Evolutionary conservation across 148 eudicot genomes (phyloP), one percentile per base, ranked within the genome.

Genomic region (Diospyros lotus): DNA sequence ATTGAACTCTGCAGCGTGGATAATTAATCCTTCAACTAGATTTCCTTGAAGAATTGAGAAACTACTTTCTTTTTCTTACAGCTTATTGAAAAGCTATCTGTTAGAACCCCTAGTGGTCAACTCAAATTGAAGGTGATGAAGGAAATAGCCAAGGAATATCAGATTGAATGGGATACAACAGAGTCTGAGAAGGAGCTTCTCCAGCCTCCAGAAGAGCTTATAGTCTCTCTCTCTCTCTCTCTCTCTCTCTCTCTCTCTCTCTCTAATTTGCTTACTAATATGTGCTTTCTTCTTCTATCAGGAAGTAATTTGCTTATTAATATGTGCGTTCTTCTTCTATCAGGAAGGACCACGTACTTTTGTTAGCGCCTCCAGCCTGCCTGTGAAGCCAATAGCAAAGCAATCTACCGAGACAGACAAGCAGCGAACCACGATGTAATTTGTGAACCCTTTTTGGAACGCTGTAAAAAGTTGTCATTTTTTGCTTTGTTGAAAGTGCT

Each of bases 101-200:
- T 87, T 55, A 87, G 82, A 82, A 80, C 88, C 67, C 90, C 90
- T 54, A 71, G 81, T 79, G 90, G 90, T 65, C 84, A 82, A 82
- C 71, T 81, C 4, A 87, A 87, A 73, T 50, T 87, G 75, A 84
- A 85, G 75, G 87, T 95, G 58, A 80, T 95, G 91, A 95, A 95
- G 84, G 98, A 95, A 79, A 95, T 95, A 82, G 97, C 98, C 1
- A 95, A 95, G 81, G 98, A 95, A 70, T 88, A 89, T 71, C 97
- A 92, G 78, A 85, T 92, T 62, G 85, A 92, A 15, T 95, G 98
- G 98, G 94, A 95, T 78, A 89, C 87, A 1, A 61, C 89, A 9
- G 97, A 95, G 79, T 86, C 97, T 4, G 98, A 95, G 74, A 69
- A 46, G 45, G 98, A 95, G 82, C 92, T 95, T 75, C 94, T 95